phyloP scores from a whole-genome alignment of 306 rosid genomes.

The Ormosia emarginata region DNA sequence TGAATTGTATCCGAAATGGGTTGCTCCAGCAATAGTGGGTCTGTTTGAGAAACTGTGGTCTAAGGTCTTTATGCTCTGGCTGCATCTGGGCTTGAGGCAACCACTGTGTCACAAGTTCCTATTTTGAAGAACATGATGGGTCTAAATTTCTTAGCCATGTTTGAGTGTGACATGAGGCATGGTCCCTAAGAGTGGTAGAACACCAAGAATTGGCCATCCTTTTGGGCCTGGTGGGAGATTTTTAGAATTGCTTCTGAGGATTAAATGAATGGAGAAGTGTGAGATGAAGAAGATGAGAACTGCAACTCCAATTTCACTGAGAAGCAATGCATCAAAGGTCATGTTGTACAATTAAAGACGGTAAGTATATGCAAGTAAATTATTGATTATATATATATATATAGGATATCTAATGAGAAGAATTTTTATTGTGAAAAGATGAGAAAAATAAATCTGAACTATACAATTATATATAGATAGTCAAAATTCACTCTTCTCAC shows the following conservation, averaged over 20 bases:
- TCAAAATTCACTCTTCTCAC: too few relatives aligned
- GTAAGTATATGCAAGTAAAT: background rate
- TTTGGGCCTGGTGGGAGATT: constrained; percentile 49
- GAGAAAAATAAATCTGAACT: too few relatives aligned
- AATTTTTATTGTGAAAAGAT: too few relatives aligned
- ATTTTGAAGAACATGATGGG: constrained; percentile 47
- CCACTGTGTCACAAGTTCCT: constrained; percentile 45
- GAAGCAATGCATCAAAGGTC: constrained; percentile 2
- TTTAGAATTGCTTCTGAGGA: background rate
- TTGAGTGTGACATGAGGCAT: constrained; percentile 47
- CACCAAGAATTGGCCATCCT: constrained; percentile 55
- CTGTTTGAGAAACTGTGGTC: constrained; percentile 38
- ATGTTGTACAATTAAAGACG: background rate
- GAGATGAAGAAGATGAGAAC: constrained; percentile 36
- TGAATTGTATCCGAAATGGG: constrained; percentile 37
- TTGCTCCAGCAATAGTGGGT: constrained; percentile 45
- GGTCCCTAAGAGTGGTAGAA: constrained; percentile 41
- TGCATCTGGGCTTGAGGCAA: constrained; percentile 33
- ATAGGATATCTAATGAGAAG: too few relatives aligned
- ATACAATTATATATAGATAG: too few relatives aligned
- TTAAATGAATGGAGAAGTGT: constrained; percentile 16
- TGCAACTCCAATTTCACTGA: constrained; percentile 20
- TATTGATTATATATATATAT: background rate
- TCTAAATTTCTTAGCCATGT: constrained; percentile 37
- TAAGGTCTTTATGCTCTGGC: constrained; percentile 39